Conservation (phyloP, 1,139 yeast genomes). For the Candida glucosophila region DNA sequence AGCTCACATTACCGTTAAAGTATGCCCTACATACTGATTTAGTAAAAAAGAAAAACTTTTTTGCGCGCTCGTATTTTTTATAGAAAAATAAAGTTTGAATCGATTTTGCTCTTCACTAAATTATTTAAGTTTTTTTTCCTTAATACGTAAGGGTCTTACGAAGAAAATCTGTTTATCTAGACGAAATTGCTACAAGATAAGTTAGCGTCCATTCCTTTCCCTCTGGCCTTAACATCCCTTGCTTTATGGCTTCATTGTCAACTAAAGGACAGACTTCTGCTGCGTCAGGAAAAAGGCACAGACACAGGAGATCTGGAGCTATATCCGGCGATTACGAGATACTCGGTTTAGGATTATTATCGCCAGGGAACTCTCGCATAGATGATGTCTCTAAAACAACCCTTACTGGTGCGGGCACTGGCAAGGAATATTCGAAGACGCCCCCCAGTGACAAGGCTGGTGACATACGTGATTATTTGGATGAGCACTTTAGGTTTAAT, state of each 20-base stretch:
- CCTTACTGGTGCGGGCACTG: neutral
- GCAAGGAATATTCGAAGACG: no score
- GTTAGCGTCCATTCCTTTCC: constrained; percentile 7
- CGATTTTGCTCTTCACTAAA: no score
- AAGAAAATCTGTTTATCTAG: no score
- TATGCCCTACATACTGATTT: neutral
- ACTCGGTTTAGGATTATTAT: constrained; percentile 31
- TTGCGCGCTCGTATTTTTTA: no score
- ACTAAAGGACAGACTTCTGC: constrained; percentile 7
- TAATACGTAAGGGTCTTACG: no score
- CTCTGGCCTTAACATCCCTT: neutral
- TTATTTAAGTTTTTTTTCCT: no score
- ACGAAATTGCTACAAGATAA: constrained; percentile 3
- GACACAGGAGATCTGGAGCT: constrained; percentile 65
- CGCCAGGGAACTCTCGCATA: constrained; percentile 11
- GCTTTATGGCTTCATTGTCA: constrained; percentile 9
- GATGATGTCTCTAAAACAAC: constrained; percentile 1
- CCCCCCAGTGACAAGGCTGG: no score
- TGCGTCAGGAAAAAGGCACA: constrained; percentile 35
- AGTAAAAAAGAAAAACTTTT: neutral
- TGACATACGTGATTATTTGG: constrained; percentile 9
- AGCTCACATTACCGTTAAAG: neutral
- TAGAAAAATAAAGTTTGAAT: no score
- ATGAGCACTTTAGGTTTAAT: constrained; percentile 21
- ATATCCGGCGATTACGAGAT: constrained; percentile 66